Evolutionary conservation across 495 filamentous ascomycete species (phyloP).

Genomic region (Xylaria cubensis): DNA sequence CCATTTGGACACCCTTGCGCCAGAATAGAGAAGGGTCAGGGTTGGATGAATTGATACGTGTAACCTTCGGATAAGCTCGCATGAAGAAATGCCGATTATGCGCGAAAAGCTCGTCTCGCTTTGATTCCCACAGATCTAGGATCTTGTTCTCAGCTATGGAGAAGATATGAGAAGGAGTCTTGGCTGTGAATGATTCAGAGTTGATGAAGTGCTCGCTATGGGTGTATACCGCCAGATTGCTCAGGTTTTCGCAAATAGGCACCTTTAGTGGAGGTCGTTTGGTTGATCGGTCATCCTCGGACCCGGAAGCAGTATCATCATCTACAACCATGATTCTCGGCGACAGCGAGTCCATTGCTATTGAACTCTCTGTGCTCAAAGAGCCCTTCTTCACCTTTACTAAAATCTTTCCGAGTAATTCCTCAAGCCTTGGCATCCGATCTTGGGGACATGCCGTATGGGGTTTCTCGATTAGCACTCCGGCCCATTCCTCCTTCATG

Average conservation of each 20-base stretch:
- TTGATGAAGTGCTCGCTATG: constrained; percentile 79
- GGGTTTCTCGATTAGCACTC: constrained; percentile 68
- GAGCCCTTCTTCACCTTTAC: constrained; percentile 85
- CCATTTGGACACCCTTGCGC: constrained; percentile 88
- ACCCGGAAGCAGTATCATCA: constrained; percentile 38
- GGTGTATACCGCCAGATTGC: constrained; percentile 82
- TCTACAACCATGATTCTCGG: constrained; percentile 36
- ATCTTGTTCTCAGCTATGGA: constrained; percentile 81
- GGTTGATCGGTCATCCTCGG: constrained; percentile 45
- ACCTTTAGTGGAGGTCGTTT: constrained; percentile 55
- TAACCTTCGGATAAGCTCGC: constrained; percentile 85
- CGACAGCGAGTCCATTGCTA: constrained; percentile 33
- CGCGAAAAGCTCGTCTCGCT: constrained; percentile 66
- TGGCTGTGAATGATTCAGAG: constrained; percentile 60
- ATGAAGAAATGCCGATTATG: constrained; percentile 88
- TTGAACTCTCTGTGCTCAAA: constrained; percentile 37
- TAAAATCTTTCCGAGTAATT: constrained; percentile 79
- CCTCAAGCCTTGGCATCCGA: constrained; percentile 71
- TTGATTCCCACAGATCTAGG: constrained; percentile 61
- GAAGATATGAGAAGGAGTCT: constrained; percentile 80
- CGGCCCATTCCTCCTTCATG: constrained; percentile 85
- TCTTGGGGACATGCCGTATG: constrained; percentile 53
- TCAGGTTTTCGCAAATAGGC: constrained; percentile 70
- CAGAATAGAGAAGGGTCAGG: constrained; percentile 84
- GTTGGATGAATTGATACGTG: constrained; percentile 83